Evolutionary conservation across 306 rosid genomes (phyloP).

Genomic region (Alnus rubra): DNA sequence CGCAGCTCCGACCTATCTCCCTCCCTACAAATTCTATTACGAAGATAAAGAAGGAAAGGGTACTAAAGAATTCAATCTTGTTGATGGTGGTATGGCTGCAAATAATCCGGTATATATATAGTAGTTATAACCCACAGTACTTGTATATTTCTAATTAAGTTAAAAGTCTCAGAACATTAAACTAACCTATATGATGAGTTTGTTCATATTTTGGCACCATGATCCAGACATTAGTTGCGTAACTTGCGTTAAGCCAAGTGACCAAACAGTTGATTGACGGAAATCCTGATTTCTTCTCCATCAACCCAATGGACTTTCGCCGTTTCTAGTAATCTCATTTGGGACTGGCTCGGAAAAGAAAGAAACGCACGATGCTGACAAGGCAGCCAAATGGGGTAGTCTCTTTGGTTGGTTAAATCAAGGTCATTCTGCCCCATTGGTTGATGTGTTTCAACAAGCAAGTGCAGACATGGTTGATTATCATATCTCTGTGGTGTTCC

Average conservation of each 20-base stretch:
- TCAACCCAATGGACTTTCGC: slow-evolving; percentile 31
- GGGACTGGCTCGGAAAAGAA: slow-evolving; percentile 45
- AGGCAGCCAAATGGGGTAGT: too few species aligned
- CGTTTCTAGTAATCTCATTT: slow-evolving; percentile 39
- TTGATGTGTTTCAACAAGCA: too few species aligned
- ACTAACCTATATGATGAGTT: not conserved
- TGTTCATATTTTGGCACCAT: not conserved
- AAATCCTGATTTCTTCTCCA: slow-evolving; percentile 38
- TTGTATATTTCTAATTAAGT: too few species aligned
- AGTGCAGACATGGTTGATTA: too few species aligned
- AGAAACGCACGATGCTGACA: not conserved
- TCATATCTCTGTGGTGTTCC: too few species aligned
- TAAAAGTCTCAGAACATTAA: not conserved
- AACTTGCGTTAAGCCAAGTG: slow-evolving; percentile 37
- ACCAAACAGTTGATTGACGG: slow-evolving; percentile 32
- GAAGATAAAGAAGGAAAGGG: slow-evolving; percentile 23
- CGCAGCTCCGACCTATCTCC: slow-evolving; percentile 66
- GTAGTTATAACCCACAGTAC: too few species aligned
- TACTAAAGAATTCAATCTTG: slow-evolving; percentile 49
- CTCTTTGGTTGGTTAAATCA: too few species aligned
- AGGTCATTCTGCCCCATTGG: too few species aligned
- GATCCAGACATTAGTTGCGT: slow-evolving; percentile 36
- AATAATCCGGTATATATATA: slow-evolving; percentile 49
- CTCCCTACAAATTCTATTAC: slow-evolving; percentile 46
- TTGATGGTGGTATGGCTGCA: slow-evolving; percentile 72